phyloP scores from a whole-genome alignment of 345 rosid genomes.

The Syzygium oleosum region DNA sequence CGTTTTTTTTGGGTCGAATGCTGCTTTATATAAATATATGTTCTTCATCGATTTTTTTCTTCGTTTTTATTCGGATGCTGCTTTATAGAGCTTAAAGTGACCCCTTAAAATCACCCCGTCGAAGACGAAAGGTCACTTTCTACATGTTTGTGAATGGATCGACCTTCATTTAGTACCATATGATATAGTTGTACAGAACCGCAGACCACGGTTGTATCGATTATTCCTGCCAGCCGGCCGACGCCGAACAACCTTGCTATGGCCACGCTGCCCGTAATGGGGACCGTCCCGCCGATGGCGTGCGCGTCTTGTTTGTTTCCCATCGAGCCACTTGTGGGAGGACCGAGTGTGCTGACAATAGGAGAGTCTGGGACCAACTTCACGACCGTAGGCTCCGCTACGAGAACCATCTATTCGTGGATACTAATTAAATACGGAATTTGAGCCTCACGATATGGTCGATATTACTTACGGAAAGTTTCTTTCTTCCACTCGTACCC shows the following conservation, averaged over 20 bases:
- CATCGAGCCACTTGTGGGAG: background rate
- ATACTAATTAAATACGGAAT: too few species aligned
- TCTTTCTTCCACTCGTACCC: too few species aligned
- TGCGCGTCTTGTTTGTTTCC: background rate
- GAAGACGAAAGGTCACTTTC: background rate
- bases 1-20: background rate
- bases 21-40: background rate
- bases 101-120: background rate
- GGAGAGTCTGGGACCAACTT: background rate
- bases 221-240: background rate
- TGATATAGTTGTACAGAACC: too few species aligned
- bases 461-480: too few species aligned
- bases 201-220: too few species aligned
- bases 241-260: background rate
- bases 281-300: background rate
- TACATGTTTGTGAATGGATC: too few species aligned
- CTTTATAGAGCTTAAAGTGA: background rate
- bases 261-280: background rate
- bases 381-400: too few species aligned
- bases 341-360: rapidly evolving
- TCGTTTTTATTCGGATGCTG: background rate
- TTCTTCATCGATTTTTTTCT: background rate
- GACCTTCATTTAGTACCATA: too few species aligned
- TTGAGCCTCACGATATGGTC: too few species aligned
- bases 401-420: too few species aligned